Conservation (phyloP, 2,329 filamentous ascomycete genomes). For the Tolypocladium guangdongense region DNA sequence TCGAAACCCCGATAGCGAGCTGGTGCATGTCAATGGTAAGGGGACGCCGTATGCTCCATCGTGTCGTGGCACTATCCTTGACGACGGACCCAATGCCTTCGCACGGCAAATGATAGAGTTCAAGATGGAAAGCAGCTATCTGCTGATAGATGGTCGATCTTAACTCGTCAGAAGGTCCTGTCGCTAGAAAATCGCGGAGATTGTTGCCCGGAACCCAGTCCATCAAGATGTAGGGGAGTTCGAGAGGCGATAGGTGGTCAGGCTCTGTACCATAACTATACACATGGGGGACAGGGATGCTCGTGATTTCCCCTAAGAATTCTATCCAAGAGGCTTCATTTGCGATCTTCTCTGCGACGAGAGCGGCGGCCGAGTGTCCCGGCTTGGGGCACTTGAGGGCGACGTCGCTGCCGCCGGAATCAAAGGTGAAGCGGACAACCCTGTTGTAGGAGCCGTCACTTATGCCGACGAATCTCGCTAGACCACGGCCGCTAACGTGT, state of each 20-base stretch:
- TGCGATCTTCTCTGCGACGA: not conserved
- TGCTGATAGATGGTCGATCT: not conserved
- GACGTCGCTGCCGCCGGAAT: not conserved
- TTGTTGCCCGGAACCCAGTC: not conserved
- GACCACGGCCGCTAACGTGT: not conserved
- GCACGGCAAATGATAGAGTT: not conserved
- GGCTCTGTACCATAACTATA: not conserved
- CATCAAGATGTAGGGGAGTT: not conserved
- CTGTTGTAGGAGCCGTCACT: not conserved
- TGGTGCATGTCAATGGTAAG: not conserved
- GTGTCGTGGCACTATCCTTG: not conserved
- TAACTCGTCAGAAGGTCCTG: not conserved
- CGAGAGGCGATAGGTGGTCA: not conserved
- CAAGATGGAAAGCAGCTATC: not conserved
- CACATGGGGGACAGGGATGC: not conserved
- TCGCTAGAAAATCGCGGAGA: not conserved
- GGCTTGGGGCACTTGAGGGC: not conserved
- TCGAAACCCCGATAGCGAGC: not conserved
- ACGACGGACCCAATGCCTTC: not conserved
- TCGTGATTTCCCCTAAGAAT: not conserved
- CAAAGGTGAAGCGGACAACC: not conserved
- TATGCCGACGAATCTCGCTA: not conserved
- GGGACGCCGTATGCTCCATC: not conserved
- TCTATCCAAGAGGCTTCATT: not conserved
- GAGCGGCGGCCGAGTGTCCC: not conserved